Evolutionary conservation across 2,329 filamentous ascomycete genomes (phyloP).

Genomic region (Botryosphaeria dothidea): DNA sequence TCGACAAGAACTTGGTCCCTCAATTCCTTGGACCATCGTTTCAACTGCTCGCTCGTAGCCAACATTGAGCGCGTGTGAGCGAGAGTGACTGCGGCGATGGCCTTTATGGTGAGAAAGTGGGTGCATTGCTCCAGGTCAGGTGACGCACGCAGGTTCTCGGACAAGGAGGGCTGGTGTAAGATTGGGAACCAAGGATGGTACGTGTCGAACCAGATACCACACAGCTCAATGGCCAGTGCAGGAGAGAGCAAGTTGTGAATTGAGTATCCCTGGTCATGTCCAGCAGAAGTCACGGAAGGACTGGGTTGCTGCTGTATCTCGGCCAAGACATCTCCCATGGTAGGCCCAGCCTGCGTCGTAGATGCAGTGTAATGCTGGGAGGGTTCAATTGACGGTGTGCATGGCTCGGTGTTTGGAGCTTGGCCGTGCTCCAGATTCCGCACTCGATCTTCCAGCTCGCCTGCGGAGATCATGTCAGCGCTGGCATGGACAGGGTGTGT

Average conservation of each 20-base stretch:
- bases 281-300: not conserved
- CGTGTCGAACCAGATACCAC: conserved; percentile 37
- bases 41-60: conserved; percentile 17
- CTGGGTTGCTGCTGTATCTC: not conserved
- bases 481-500: not conserved
- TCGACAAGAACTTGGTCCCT: conserved; percentile 30
- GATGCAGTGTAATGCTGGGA: not conserved
- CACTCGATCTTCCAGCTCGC: conserved; percentile 26
- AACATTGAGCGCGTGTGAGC: conserved; percentile 26
- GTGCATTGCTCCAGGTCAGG: conserved; percentile 23
- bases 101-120: conserved; percentile 28
- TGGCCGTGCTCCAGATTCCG: conserved; percentile 21
- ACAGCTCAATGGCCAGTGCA: conserved; percentile 26
- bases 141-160: conserved; percentile 22
- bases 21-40: conserved; percentile 28
- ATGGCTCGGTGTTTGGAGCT: not conserved
- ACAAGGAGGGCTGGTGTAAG: conserved; percentile 30
- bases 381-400: not conserved
- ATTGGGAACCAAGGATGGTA: conserved; percentile 42
- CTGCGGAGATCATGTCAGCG: conserved; percentile 14
- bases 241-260: conserved; percentile 22
- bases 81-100: conserved; percentile 32
- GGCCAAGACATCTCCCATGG: not conserved
- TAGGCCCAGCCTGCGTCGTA: not conserved
- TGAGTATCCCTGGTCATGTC: not conserved